A percentile compares a stretch with the other conserved stretches of the same genome.
phyloP scores from a whole-genome alignment of 441 rosid genomes.

The Melastoma candidum region DNA sequence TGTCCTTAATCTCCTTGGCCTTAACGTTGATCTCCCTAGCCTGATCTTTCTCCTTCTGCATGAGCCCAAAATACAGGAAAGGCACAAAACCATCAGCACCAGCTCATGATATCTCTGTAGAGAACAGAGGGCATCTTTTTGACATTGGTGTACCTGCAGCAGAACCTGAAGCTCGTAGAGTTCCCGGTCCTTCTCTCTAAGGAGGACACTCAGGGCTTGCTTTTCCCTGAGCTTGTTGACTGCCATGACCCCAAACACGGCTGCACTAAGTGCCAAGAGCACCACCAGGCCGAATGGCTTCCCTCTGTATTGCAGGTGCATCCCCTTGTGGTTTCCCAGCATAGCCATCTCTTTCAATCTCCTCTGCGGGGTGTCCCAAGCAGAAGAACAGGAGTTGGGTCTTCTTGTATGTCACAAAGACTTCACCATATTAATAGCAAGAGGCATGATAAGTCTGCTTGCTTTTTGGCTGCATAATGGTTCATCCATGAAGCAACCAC shows the following conservation, averaged over 20 bases:
- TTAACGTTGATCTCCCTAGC: constrained; percentile 33
- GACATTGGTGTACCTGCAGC: neutral
- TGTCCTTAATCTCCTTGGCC: constrained; percentile 35
- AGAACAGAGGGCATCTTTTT: too few relatives aligned
- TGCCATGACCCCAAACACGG: constrained; percentile 4
- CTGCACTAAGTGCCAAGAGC: constrained; percentile 1
- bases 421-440: too few relatives aligned
- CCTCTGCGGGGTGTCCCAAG: too few relatives aligned
- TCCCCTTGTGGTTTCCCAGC: neutral
- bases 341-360: constrained; percentile 2
- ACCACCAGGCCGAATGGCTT: constrained; percentile 3
- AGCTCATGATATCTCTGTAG: too few relatives aligned
- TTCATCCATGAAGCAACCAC: too few relatives aligned
- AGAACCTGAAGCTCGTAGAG: constrained; percentile 4
- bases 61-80: neutral
- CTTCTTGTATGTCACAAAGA: too few relatives aligned
- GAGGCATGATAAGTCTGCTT: too few relatives aligned
- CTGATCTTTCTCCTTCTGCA: constrained; percentile 45
- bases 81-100: too few relatives aligned
- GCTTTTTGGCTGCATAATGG: too few relatives aligned
- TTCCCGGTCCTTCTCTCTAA: constrained; percentile 5
- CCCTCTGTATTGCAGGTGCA: neutral
- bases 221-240: constrained; percentile 4
- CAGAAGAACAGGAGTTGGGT: too few relatives aligned
- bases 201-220: neutral